Evolutionary conservation across 2,329 filamentous ascomycete genomes (phyloP), one percentile per base, ranked within the genome.

Genomic region (Beauveria scarabaeidicola): DNA sequence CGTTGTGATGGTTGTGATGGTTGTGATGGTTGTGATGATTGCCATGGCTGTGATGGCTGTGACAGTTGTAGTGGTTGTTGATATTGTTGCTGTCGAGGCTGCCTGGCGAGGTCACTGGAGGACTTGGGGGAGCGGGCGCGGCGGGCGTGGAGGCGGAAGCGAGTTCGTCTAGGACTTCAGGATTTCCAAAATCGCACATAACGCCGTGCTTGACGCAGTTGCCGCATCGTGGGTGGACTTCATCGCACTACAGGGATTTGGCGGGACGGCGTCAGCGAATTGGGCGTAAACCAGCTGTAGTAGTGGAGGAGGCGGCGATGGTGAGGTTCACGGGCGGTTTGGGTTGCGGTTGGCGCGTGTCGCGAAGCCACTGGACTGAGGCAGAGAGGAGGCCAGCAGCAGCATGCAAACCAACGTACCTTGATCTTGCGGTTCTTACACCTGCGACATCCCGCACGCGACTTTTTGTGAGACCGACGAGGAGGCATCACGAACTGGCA

Each of bases 341-440:
- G 50, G n/a, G 11, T 7, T 38, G 32, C 9, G 36, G 36, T 25
- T 41, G 47, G 47, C 51, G 46, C 19, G 50, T 17, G 21, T 52
- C 36, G 36, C 21, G 36, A 15, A 41, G 50, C 21, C 40, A 21
- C 21, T 27, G 41, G 48, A 19, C 48, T 11, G 48, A 32, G 27
- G 25, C 4, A 32, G 32, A 43, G 19, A n/a, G 23, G 13, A 61
- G 11, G 29, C 19, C 10, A 23, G 41, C 48, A 48, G 50, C 38
- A 58, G 59, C 29, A 60, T 44, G 25, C n/a, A 41, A 59, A 38
- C 8, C 23, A 29, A 51, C 27, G 48, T 64, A 86, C 85, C 81
- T 89, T 89, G 68, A 89, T 87, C 72, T 88, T 88, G 62, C 86
- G 77, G 59, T 77, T 76, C 73, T 88, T 89, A 72, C 86, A 89